Base-by-base conservation (phyloP, 2,329 filamentous ascomycete genomes). In the Colletotrichum cuscutae region DNA sequence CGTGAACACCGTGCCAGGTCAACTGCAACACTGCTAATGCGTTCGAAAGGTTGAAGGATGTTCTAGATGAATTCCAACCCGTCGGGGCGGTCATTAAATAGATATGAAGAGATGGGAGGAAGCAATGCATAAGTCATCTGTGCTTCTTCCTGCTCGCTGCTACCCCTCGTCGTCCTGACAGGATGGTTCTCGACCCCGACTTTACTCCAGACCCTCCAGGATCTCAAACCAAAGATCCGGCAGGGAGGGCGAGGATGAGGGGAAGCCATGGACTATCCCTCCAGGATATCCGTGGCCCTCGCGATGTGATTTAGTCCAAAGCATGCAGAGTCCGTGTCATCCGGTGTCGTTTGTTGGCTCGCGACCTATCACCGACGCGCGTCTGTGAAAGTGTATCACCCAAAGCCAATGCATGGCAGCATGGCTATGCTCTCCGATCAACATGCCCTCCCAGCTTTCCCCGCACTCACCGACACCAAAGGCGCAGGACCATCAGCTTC, bases 311-410 rank as follows among this genome's bases (percentile, higher is more conserved):
- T 73, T 70, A 66, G 49, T 56, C 60, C 46, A 37, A 15, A 52
- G 71, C 22, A 73, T 70, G 66, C 61, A 71, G 54, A 54, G 56
- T 62, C 56, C 60, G 71, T 70, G 66, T 65, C 71, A 73, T 73
- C 70, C 65, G 71, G 60, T 71, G 22, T 57, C 42, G 42, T 22
- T 49, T 65, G 46, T 22, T 73, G 35, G 61, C 28, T 30, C 35
- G 60, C 52, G 49, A 42, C 71, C 71, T 73, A 73, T 73, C 60
- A 73, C 57, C 66, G 71, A 73, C 71, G 60, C 66, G 71, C 66
- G 71, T 71, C 60, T 49, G 35, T 37, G 49, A 32, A 65, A 61
- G 49, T 42, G 66, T 72, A 65, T 61, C 49, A 62, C 11, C 49
- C 54, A 65, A 65, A 42, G 54, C 32, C 60, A 72, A 70, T 65